Evolutionary conservation across 306 rosid species (phyloP).

Genomic region (Albizia julibrissin): DNA sequence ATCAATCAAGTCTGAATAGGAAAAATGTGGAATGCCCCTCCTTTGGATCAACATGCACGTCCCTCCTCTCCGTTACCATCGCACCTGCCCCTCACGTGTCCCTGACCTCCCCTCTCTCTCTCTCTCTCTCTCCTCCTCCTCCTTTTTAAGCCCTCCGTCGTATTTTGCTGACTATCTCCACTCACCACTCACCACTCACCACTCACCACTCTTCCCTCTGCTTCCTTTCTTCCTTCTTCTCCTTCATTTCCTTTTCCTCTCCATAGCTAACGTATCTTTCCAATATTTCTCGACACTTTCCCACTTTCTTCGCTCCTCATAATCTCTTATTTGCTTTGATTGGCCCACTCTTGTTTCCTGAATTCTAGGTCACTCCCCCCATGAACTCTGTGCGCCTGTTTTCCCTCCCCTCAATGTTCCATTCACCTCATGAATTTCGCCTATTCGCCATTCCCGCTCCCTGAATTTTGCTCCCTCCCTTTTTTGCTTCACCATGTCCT

Average conservation of each 20-base stretch:
- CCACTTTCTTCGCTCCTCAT: slow-evolving; percentile 43
- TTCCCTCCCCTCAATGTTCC: slow-evolving; percentile 18
- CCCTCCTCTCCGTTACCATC: slow-evolving; percentile 35
- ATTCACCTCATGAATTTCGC: slow-evolving; percentile 34
- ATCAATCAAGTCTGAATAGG: slow-evolving; percentile 12
- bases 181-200: slow-evolving; percentile 10
- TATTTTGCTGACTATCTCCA: slow-evolving; percentile 11
- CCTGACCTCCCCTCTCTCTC: slow-evolving; percentile 35
- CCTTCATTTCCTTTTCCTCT: slow-evolving; percentile 16
- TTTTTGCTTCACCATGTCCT: slow-evolving; percentile 52
- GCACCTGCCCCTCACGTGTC: slow-evolving; percentile 56
- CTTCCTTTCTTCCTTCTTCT: slow-evolving; percentile 13
- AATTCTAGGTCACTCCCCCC: slow-evolving; percentile 52
- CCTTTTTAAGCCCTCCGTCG: slow-evolving; percentile 30
- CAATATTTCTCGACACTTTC: slow-evolving; percentile 34
- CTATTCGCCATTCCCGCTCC: slow-evolving; percentile 24
- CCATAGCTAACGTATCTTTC: slow-evolving; percentile 36
- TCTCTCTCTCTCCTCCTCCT: neutral
- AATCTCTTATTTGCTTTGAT: neutral
- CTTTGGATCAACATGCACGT: slow-evolving; percentile 53
- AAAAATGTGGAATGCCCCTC: slow-evolving; percentile 2
- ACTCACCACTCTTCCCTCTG: slow-evolving; percentile 2
- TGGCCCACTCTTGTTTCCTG: slow-evolving; percentile 52
- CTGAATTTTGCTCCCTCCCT: slow-evolving; percentile 19
- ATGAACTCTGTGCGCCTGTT: slow-evolving; percentile 34